Percentiles rank a stretch among this genome's conserved stretches.
phyloP scores from a whole-genome alignment of 192 early-diverging fungal species.

The Podila clonocystis region DNA sequence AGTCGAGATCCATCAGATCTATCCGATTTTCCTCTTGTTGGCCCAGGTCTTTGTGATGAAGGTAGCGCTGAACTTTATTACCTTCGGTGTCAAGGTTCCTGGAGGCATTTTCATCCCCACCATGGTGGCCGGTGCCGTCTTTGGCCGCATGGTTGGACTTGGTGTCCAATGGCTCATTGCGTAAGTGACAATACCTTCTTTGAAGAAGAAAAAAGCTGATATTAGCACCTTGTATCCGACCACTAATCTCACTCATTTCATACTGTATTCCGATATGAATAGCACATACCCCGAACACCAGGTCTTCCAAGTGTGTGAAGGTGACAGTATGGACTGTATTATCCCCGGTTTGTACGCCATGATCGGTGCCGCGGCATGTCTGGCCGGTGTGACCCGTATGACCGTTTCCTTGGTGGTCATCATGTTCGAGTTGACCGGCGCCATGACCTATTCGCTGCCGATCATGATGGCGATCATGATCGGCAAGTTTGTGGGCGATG shows the following conservation, averaged over 20 bases:
- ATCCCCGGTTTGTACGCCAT: slow-evolving; percentile 87
- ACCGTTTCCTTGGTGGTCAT: slow-evolving; percentile 93
- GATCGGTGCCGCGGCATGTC: slow-evolving; percentile 84
- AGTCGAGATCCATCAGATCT: slow-evolving; percentile 32
- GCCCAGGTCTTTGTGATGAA: slow-evolving; percentile 52
- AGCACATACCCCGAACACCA: slow-evolving; percentile 63
- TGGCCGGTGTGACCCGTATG: slow-evolving; percentile 88
- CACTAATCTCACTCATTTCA: neutral
- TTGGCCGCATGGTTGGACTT: slow-evolving; percentile 93
- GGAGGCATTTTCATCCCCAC: slow-evolving; percentile 88
- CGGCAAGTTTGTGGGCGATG: slow-evolving; percentile 49
- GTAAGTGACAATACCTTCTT: slow-evolving; percentile 12
- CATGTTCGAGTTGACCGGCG: slow-evolving; percentile 99
- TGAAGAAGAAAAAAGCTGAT: neutral
- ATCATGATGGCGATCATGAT: slow-evolving; percentile 82
- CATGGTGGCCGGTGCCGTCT: slow-evolving; percentile 89
- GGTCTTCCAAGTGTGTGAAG: slow-evolving; percentile 64
- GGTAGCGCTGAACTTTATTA: slow-evolving; percentile 70
- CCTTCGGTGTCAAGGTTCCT: slow-evolving; percentile 82
- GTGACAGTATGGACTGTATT: slow-evolving; percentile 63
- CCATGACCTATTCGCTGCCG: slow-evolving; percentile 96
- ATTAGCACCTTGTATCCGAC: neutral
- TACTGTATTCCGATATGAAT: neutral
- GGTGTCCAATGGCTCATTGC: slow-evolving; percentile 71
- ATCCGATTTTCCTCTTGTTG: slow-evolving; percentile 42